Percentiles rank a stretch among this genome's conserved stretches.
Evolutionary conservation across 768 basidiomycete species (phyloP).

Genomic region (Russula dissimulans): DNA sequence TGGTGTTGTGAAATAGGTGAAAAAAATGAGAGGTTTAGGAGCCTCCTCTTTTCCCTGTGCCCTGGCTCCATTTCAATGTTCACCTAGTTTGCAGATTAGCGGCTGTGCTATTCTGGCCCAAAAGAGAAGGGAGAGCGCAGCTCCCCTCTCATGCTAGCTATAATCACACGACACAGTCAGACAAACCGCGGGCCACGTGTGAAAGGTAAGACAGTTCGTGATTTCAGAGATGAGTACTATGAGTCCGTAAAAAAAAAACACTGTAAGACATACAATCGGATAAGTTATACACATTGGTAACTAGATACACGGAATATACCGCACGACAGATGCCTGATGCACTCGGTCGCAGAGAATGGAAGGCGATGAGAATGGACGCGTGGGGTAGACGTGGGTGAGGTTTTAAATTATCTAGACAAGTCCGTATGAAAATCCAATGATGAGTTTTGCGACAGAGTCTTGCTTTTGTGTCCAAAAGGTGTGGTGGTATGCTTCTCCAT

Average conservation of each 20-base stretch:
- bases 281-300: background rate
- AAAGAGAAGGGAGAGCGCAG: too few relatives aligned
- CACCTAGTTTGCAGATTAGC: background rate
- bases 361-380: background rate
- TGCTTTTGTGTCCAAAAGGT: background rate
- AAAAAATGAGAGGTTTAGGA: background rate
- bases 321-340: background rate
- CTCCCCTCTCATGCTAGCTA: background rate
- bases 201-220: background rate
- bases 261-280: background rate
- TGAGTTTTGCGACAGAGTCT: background rate
- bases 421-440: background rate
- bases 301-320: background rate
- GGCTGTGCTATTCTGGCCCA: background rate
- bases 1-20: background rate
- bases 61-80: background rate
- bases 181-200: background rate
- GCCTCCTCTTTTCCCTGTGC: background rate
- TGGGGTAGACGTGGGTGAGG: background rate
- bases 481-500: background rate
- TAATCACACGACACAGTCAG: background rate
- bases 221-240: background rate
- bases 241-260: background rate
- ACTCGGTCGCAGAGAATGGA: background rate
- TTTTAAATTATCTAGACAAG: background rate